Evolutionary conservation across 2,329 filamentous ascomycete genomes (phyloP), one percentile per base, ranked within the genome.

Genomic region (Bipolaris victoriae): DNA sequence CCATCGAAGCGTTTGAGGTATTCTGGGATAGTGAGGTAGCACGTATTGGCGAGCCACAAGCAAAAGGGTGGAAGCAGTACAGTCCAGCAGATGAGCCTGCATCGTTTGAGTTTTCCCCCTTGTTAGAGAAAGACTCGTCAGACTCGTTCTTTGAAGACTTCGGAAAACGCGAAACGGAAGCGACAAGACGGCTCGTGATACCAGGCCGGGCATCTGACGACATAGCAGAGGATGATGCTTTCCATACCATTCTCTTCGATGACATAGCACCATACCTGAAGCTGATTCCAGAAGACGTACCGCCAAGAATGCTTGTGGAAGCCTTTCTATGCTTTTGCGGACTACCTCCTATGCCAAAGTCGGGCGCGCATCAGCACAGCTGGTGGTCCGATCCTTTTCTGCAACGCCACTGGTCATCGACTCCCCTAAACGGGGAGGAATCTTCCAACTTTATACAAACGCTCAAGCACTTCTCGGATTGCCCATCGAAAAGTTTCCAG

Each of bases 1-100:
- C 49, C 1, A 1, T 24, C 0, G n/a, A 47, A 31, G 31, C 29
- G 1, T 90, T 97, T 60, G 80, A 84, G 46, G 83, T 88, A 2
- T 97, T 95, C 62, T 98, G 95, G 95, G 92, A 97, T 57, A 90
- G 87, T 55, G 94, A 97, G 70, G 82, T 86, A 0, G 81, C 90
- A 0, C 85, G 94, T 5, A 84, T 97, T 52, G 94, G 94, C 9
- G 94, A 98, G 65, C 69, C 77, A 0, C 81, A 80, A 1, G 88
- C 91, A 2, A 80, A 82, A 59, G 92, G 92, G 0, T 97, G 92
- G 92, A 72, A 68, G 1, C 68, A 78, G n/a, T 87, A 82, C 63
- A 75, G 48, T 51, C n/a, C 40, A 26, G 52, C 60, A 29, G 62
- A 71, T 9, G 68, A 67, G 20, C 48, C 39, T 13, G 45, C 54